Evolutionary conservation across 176 grass and related monocot genomes (phyloP).

Genomic region (Ananas comosus): DNA sequence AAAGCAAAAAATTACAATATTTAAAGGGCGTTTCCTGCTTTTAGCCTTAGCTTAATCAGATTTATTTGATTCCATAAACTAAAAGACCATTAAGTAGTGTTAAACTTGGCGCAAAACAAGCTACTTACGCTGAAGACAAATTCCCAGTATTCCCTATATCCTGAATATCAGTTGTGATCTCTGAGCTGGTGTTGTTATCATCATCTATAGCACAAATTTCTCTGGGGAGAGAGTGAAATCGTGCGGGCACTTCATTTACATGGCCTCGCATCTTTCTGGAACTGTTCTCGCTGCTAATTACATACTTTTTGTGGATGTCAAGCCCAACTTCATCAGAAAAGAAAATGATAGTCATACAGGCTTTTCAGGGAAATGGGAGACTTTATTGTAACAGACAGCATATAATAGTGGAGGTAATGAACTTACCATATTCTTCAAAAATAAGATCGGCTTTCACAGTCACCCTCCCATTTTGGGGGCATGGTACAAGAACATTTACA

Average conservation of each 20-base stretch:
- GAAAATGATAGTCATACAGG: neutral
- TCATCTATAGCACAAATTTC: constrained; percentile 65
- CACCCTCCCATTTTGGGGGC: constrained; percentile 48
- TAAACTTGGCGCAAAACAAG: constrained; percentile 5
- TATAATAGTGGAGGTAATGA: neutral
- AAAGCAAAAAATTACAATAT: no score
- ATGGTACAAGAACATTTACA: constrained; percentile 54
- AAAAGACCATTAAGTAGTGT: neutral
- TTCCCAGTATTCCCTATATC: constrained; percentile 27
- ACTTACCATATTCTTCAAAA: constrained; percentile 86
- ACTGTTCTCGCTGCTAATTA: constrained; percentile 42
- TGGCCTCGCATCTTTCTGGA: constrained; percentile 19
- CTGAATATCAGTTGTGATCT: constrained; percentile 2
- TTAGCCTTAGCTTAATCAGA: neutral
- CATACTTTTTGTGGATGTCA: constrained; percentile 72
- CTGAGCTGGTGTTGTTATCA: constrained; percentile 15
- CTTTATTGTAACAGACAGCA: neutral
- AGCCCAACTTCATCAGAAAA: constrained; percentile 54
- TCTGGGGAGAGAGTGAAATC: constrained; percentile 32
- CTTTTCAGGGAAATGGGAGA: neutral
- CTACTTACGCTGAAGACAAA: constrained; percentile 30
- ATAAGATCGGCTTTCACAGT: constrained; percentile 79
- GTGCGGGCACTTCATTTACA: constrained; percentile 20
- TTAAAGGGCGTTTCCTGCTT: no score
- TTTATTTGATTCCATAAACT: neutral